Base-by-base conservation (phyloP, 208 protist genomes). In the Naegleria lovaniensis region DNA sequence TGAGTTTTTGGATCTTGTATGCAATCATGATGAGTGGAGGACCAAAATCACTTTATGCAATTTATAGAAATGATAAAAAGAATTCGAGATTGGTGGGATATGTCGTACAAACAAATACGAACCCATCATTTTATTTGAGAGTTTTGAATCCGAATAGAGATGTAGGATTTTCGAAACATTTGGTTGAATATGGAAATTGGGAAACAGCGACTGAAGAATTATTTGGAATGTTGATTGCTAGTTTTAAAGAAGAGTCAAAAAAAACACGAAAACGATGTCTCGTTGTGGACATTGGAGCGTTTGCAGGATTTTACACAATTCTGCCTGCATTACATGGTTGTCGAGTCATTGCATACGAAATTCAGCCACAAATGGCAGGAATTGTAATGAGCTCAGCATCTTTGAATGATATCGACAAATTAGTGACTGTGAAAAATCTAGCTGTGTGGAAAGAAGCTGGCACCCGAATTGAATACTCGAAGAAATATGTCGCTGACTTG, bases 51-150 rank as follows among this genome's bases (percentile, higher is more conserved):
- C 43, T 48, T 48, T 48, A 48, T 7, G 43, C 43, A 48, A 48
- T 48, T 48, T 48, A 48, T 48, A 48, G 43, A 48, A 48, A 48
- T 48, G 43, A 29, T 67, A 67, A 29, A 67, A 29, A 67, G 11
- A 29, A 67, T 67, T 29, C 11, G 4, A 67, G 55, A 67, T 29
- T 67, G 11, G 55, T 67, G 19, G 67, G 67, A 33, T 36, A 79
- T 79, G n/a, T 79, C 7, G 29, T 79, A 36, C 19, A 79, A 79
- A 79, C 67, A 79, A 79, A 79, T 36, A 79, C 67, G 0, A 79
- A 79, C 36, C 67, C 67, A 79, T 79, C 67, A 25, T 79, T 79
- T 79, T 79, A 79, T 79, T 36, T 79, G 29, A 79, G 29, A 79
- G 29, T 36, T 11, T 79, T 79, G 29, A 79, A 79, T 79, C 67